Percentiles rank a stretch among this genome's conserved stretches.
These are phyloP conservation scores for Globisporangium abappressorium DNA, from an alignment of 352 stramenopile genomes.

Conservation along the genomic window DNA sequence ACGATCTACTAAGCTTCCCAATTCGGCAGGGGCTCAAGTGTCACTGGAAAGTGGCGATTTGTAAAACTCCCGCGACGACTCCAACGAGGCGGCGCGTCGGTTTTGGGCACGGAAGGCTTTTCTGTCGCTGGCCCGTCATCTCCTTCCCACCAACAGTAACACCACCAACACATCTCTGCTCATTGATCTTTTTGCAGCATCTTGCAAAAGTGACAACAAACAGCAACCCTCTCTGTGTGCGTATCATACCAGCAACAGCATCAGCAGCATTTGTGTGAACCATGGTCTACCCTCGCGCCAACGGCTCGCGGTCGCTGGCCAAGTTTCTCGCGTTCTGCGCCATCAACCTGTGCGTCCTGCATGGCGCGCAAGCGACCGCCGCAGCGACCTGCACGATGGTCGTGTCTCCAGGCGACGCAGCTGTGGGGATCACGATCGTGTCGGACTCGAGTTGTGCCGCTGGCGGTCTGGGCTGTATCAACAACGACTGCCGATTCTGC, in stretches of 20 bases:
- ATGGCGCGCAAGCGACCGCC: neutral
- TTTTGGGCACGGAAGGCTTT: neutral
- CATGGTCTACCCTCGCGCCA: slow-evolving; percentile 12
- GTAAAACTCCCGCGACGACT: neutral
- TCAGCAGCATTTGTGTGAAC: neutral
- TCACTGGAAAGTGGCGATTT: neutral
- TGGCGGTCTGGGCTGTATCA: slow-evolving; percentile 34
- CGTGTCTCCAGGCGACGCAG: slow-evolving; percentile 15
- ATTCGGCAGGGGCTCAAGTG: neutral
- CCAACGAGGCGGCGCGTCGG: neutral
- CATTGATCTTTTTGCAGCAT: slow-evolving; percentile 2
- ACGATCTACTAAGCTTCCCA: neutral
- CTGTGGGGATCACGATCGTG: slow-evolving; percentile 29
- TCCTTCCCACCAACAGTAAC: too few species aligned
- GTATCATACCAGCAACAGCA: neutral
- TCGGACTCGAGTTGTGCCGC: slow-evolving; percentile 19
- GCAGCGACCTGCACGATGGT: slow-evolving; percentile 2
- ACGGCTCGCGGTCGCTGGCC: slow-evolving; percentile 3
- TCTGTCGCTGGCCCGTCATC: neutral
- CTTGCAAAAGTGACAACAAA: neutral
- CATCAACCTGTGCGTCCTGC: slow-evolving; percentile 9
- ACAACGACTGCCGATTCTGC: slow-evolving; percentile 36
- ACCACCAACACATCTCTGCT: neutral
- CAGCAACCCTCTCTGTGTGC: neutral
- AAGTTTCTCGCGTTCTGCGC: slow-evolving; percentile 9